phyloP scores from a whole-genome alignment of 768 basidiomycete species.

The Mycena metata region DNA sequence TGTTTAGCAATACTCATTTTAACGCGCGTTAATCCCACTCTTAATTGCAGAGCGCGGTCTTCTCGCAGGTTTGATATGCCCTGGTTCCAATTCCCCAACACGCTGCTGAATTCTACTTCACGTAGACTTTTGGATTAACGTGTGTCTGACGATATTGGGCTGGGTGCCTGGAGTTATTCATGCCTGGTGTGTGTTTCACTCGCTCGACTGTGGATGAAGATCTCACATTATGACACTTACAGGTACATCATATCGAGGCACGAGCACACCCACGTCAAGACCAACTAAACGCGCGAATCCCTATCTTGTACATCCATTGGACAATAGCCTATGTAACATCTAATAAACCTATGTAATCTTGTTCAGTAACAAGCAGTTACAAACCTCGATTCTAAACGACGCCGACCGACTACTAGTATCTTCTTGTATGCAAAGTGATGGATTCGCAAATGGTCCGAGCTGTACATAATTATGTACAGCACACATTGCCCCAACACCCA shows the following conservation, averaged over 20 bases:
- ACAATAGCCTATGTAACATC: too few species aligned
- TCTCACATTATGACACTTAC: not conserved
- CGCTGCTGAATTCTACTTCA: not conserved
- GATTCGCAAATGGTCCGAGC: not conserved
- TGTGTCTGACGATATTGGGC: slow-evolving; percentile 53
- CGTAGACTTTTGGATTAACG: slow-evolving; percentile 51
- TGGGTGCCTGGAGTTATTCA: slow-evolving; percentile 59
- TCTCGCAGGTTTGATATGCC: slow-evolving; percentile 37
- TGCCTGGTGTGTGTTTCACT: slow-evolving; percentile 47
- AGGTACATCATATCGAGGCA: slow-evolving; percentile 37
- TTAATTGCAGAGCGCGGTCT: slow-evolving; percentile 42
- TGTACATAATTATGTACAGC: slow-evolving; percentile 16
- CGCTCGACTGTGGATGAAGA: not conserved
- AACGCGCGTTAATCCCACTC: not conserved
- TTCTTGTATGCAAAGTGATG: not conserved
- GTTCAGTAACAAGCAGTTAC: too few species aligned
- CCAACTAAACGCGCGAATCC: not conserved
- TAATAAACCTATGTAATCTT: too few species aligned
- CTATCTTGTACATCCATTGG: too few species aligned
- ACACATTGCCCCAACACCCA: slow-evolving; percentile 29
- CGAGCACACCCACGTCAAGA: slow-evolving; percentile 32
- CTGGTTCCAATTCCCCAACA: not conserved
- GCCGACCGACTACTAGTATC: too few species aligned
- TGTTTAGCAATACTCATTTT: not conserved
- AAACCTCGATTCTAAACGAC: too few species aligned